These are phyloP conservation scores for Moniliella sp. DNA, from an alignment of 1,284 basidiomycete species.

Conservation along the genomic window DNA sequence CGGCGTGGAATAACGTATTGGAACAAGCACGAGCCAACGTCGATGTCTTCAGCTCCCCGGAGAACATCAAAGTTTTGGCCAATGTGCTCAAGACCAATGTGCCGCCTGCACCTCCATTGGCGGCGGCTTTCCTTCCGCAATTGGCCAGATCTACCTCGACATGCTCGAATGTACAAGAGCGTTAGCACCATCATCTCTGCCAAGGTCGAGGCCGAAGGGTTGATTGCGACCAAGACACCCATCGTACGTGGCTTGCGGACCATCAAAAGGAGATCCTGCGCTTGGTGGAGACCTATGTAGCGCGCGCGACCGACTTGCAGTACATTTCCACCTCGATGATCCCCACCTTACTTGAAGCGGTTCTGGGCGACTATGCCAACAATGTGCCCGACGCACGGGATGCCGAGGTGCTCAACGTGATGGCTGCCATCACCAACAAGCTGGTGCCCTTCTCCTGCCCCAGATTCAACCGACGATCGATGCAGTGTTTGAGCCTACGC, in stretches of 20 bases:
- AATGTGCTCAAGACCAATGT: conserved; percentile 98
- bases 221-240: conserved; percentile 86
- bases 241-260: conserved; percentile 83
- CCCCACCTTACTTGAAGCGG: conserved; percentile 82
- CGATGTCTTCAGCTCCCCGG: conserved; percentile 68
- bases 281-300: conserved; percentile 84
- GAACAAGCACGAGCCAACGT: conserved; percentile 76
- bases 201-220: conserved; percentile 55
- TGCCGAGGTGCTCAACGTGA: conserved; percentile 89
- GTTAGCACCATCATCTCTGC: conserved; percentile 93
- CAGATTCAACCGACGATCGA: conserved; percentile 92
- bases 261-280: conserved; percentile 98
- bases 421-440: conserved; percentile 67
- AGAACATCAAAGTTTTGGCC: conserved; percentile 89
- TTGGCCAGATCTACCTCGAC: conserved; percentile 89
- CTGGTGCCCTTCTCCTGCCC: conserved; percentile 43
- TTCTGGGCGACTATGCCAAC: conserved; percentile 82
- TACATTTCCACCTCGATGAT: conserved; percentile 76
- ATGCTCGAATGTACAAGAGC: conserved; percentile 96
- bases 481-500: conserved; percentile 86
- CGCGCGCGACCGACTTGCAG: conserved; percentile 84
- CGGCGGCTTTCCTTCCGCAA: conserved; percentile 86
- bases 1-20: conserved; percentile 95
- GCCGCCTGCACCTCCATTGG: conserved; percentile 86
- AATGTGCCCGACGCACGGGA: conserved; percentile 85